Percentiles rank a stretch among this genome's conserved stretches.
phyloP scores from a whole-genome alignment of 306 rosid species.

The Vigna trinervia region DNA sequence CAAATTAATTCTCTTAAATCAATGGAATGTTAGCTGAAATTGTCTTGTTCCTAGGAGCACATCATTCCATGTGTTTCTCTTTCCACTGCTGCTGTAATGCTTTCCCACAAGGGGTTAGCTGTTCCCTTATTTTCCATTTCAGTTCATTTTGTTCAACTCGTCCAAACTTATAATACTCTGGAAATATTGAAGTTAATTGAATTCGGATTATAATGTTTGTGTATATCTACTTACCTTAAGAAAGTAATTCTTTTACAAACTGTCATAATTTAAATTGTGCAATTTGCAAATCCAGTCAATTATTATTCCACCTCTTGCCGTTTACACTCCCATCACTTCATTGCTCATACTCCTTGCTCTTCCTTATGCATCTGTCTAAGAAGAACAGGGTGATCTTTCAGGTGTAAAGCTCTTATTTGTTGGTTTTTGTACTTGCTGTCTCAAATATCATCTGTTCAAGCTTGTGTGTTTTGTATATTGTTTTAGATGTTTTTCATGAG shows the following conservation, averaged over 20 bases:
- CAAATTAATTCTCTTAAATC: constrained; percentile 8
- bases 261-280: not conserved
- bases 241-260: constrained; percentile 19
- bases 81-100: not conserved
- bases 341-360: not conserved
- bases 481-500: constrained; percentile 4
- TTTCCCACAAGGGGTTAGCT: not conserved
- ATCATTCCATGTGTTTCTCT: constrained; percentile 11
- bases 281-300: not conserved
- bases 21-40: not conserved
- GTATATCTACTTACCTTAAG: not conserved
- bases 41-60: constrained; percentile 23
- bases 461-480: constrained; percentile 53
- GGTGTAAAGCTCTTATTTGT: constrained; percentile 46
- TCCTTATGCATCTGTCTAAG: not conserved
- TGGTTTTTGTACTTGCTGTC: constrained; percentile 56
- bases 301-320: not conserved
- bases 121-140: constrained; percentile 7
- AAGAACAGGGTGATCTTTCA: not conserved
- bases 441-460: constrained; percentile 14
- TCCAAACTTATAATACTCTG: not conserved
- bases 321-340: not conserved
- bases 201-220: not conserved
- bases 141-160: constrained; percentile 1
- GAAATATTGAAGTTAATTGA: constrained; percentile 8